A percentile compares a stretch with the other conserved stretches of the same genome.
phyloP scores from a whole-genome alignment of 208 protist genomes.

The Leishmania arabica region DNA sequence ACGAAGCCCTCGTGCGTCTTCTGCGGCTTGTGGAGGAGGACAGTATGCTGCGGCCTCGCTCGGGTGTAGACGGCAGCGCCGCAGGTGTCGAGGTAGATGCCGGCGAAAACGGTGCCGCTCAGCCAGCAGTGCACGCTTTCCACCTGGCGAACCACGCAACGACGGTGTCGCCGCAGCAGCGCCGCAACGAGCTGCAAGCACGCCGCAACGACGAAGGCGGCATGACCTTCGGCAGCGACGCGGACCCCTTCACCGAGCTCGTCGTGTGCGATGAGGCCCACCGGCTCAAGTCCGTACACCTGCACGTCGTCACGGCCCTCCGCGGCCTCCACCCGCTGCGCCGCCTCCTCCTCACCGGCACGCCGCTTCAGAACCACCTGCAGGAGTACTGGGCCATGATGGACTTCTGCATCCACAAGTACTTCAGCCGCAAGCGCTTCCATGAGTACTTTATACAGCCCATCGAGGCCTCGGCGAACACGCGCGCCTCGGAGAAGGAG shows the following conservation, averaged over 20 bases:
- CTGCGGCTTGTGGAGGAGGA: constrained; percentile 42
- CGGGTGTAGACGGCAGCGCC: not conserved
- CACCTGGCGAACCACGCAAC: not conserved
- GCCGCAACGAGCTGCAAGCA: constrained; percentile 19
- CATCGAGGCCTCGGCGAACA: constrained; percentile 64
- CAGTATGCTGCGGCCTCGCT: constrained; percentile 12
- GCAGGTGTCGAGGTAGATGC: constrained; percentile 7
- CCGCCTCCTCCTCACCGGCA: constrained; percentile 90
- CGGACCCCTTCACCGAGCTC: constrained; percentile 73
- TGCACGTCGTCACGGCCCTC: constrained; percentile 74
- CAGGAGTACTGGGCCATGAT: constrained; percentile 93
- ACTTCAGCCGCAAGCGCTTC: constrained; percentile 76
- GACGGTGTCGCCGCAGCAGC: constrained; percentile 1
- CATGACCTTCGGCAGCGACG: constrained; percentile 29
- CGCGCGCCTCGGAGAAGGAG: constrained; percentile 51
- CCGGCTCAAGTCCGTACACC: constrained; percentile 84
- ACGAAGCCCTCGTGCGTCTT: constrained; percentile 72
- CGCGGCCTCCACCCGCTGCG: constrained; percentile 73
- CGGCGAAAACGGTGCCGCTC: not conserved
- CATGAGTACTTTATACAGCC: constrained; percentile 73
- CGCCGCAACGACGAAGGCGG: constrained; percentile 36
- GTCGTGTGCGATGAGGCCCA: constrained; percentile 95
- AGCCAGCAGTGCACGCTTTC: not conserved
- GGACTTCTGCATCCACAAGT: constrained; percentile 82
- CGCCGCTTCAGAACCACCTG: constrained; percentile 94